A percentile compares a stretch with the other conserved stretches of the same genome.
These are phyloP conservation scores for Agaricus sinodeliciosus DNA, from an alignment of 768 basidiomycete species.

Conservation along the genomic window DNA sequence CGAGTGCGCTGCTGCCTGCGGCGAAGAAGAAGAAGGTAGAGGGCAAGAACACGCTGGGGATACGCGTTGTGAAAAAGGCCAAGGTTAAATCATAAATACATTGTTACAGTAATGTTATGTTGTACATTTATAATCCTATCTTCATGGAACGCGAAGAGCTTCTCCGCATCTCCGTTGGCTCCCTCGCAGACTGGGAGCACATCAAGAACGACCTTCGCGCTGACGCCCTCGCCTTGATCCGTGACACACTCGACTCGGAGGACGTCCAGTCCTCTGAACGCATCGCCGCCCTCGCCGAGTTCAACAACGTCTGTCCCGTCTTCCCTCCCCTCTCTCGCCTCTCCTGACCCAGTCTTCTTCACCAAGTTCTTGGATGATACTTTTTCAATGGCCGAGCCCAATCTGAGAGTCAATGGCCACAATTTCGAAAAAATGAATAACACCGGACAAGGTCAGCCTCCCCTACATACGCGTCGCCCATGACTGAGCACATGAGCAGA, in stretches of 20 bases:
- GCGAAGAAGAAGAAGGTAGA: conserved; percentile 56
- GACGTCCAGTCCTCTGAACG: conserved; percentile 32
- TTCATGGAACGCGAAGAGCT: conserved; percentile 37
- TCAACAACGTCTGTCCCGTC: conserved; percentile 37
- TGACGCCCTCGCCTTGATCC: conserved; percentile 38
- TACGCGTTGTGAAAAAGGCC: conserved; percentile 60
- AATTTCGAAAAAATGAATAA: conserved; percentile 60
- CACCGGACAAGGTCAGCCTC: conserved; percentile 42
- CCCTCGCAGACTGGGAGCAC: conserved; percentile 59
- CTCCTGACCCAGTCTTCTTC: conserved; percentile 3
- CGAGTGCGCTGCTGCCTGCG: conserved; percentile 28
- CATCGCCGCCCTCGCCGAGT: conserved; percentile 40
- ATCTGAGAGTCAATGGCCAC: conserved; percentile 76
- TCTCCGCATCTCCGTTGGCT: conserved; percentile 55
- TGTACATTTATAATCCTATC: too few species aligned
- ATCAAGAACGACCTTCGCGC: conserved; percentile 47
- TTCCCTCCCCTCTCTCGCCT: background rate
- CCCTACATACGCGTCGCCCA: background rate
- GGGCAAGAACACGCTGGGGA: conserved; percentile 49
- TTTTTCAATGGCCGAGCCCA: conserved; percentile 58
- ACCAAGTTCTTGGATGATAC: conserved; percentile 55
- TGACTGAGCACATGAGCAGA: conserved; percentile 26
- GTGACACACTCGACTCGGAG: conserved; percentile 35
- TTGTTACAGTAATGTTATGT: background rate
- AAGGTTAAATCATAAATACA: conserved; percentile 13